phyloP scores from a whole-genome alignment of 2,329 filamentous ascomycete species.

The Fusarium nanum region DNA sequence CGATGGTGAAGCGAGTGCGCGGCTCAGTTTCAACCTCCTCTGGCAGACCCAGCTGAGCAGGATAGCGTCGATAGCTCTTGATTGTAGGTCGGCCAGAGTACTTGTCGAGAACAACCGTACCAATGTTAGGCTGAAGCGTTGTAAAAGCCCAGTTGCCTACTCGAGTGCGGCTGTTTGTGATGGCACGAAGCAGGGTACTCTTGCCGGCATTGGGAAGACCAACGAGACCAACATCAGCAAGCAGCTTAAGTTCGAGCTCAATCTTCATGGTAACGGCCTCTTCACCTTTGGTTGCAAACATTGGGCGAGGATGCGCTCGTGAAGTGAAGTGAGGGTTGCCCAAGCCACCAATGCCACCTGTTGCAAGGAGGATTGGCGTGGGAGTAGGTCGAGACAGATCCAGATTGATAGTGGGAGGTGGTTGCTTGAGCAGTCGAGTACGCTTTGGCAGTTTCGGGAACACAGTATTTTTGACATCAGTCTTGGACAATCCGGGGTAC shows the following conservation, averaged over 20 bases:
- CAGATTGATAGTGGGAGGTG: slow-evolving; percentile 76
- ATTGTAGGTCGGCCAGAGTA: slow-evolving; percentile 78
- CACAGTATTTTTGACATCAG: slow-evolving; percentile 69
- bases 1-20: slow-evolving; percentile 88
- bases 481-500: slow-evolving; percentile 80
- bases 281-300: slow-evolving; percentile 90
- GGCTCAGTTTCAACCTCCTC: slow-evolving; percentile 62
- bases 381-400: slow-evolving; percentile 83
- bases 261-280: slow-evolving; percentile 80
- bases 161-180: slow-evolving; percentile 89
- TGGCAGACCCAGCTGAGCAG: slow-evolving; percentile 53
- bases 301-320: slow-evolving; percentile 77
- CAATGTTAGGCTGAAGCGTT: slow-evolving; percentile 93
- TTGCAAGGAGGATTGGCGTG: slow-evolving; percentile 84
- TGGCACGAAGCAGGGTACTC: slow-evolving; percentile 86
- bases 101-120: slow-evolving; percentile 92
- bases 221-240: slow-evolving; percentile 94
- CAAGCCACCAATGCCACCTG: slow-evolving; percentile 87
- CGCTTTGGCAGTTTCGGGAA: slow-evolving; percentile 65
- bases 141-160: slow-evolving; percentile 98
- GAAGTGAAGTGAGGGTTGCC: slow-evolving; percentile 95
- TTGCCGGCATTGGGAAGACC: slow-evolving; percentile 97
- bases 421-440: slow-evolving; percentile 72
- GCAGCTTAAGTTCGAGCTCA: slow-evolving; percentile 91
- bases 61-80: slow-evolving; percentile 51